A percentile compares a stretch with the other conserved stretches of the same genome.
Evolutionary conservation across 1,284 basidiomycete genomes (phyloP).

Genomic region (Mycena citricolor): DNA sequence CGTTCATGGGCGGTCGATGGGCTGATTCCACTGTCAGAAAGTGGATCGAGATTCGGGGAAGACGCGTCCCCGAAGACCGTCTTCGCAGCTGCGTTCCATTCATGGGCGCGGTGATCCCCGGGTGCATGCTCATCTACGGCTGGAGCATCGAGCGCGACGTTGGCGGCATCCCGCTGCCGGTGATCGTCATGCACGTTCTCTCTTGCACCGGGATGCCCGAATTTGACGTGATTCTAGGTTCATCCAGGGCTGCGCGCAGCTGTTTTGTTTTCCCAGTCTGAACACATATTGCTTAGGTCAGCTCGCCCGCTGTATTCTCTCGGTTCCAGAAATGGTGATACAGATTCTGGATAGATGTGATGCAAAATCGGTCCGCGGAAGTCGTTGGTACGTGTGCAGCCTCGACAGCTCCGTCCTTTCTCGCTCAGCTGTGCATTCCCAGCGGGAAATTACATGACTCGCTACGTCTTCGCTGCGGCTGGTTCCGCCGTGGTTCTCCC

Average conservation of each 20-base stretch:
- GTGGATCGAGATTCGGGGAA: conserved; percentile 20
- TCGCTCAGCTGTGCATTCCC: neutral
- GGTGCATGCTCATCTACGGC: conserved; percentile 20
- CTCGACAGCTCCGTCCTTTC: too few relatives aligned
- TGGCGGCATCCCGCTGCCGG: conserved; percentile 18
- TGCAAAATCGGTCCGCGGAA: conserved; percentile 22
- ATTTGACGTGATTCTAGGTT: conserved; percentile 8
- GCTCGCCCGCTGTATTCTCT: neutral
- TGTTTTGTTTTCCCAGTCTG: conserved; percentile 20
- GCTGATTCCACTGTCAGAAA: conserved; percentile 21
- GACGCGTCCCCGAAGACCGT: conserved; percentile 18
- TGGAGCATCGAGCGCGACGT: conserved; percentile 21
- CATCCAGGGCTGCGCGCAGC: conserved; percentile 18
- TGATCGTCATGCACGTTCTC: conserved; percentile 17
- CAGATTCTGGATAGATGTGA: conserved; percentile 15
- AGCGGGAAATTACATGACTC: conserved; percentile 21
- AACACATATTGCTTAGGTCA: conserved; percentile 23
- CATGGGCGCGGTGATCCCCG: conserved; percentile 16
- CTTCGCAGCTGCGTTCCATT: conserved; percentile 18
- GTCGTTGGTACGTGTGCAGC: conserved; percentile 14
- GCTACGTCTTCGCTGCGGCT: conserved; percentile 21
- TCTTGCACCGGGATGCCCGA: neutral
- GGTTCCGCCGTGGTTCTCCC: conserved; percentile 20
- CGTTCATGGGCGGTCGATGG: conserved; percentile 20
- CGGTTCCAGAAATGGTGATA: neutral